A percentile compares a stretch with the other conserved stretches of the same genome.
These are phyloP conservation scores for Pseudogymnoascus sp. DNA, from an alignment of 2,329 filamentous ascomycete species.

Conservation along the genomic window DNA sequence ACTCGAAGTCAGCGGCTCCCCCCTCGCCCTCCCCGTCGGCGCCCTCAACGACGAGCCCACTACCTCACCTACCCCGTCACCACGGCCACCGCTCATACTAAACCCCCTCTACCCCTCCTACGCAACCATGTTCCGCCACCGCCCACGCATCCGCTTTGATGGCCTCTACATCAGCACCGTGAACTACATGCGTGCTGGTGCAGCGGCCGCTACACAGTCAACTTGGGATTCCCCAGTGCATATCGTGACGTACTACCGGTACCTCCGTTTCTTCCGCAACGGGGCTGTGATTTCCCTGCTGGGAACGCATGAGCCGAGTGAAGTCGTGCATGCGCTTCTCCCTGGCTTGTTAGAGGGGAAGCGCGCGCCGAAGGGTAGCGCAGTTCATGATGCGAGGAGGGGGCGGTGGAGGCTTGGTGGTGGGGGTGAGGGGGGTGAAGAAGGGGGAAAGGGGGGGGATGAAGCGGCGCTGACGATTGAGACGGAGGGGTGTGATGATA, in stretches of 20 bases:
- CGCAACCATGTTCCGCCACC: conserved; percentile 66
- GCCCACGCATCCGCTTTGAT: conserved; percentile 86
- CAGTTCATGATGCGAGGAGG: neutral
- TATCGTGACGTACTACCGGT: conserved; percentile 96
- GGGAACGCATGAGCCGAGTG: conserved; percentile 71
- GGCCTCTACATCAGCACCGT: conserved; percentile 95
- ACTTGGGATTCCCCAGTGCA: conserved; percentile 80
- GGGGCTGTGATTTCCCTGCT: conserved; percentile 75
- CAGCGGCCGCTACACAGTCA: conserved; percentile 58
- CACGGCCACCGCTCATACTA: conserved; percentile 21
- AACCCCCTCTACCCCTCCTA: conserved; percentile 41
- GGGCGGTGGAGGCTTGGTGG: neutral
- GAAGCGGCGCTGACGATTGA: conserved; percentile 46
- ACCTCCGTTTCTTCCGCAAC: conserved; percentile 89
- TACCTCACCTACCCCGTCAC: too few relatives aligned
- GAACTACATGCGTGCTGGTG: conserved; percentile 84
- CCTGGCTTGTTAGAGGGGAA: conserved; percentile 51
- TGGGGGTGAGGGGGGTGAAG: conserved; percentile 31
- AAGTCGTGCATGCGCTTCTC: conserved; percentile 78
- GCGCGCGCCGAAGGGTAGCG: conserved; percentile 26
- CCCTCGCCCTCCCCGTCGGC: neutral
- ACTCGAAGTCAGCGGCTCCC: conserved; percentile 49
- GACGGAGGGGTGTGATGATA: conserved; percentile 69
- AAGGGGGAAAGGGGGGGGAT: conserved; percentile 21
- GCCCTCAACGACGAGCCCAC: neutral